Base-by-base conservation (phyloP, 2,329 filamentous ascomycete species). In the Ophiostoma sp. region DNA sequence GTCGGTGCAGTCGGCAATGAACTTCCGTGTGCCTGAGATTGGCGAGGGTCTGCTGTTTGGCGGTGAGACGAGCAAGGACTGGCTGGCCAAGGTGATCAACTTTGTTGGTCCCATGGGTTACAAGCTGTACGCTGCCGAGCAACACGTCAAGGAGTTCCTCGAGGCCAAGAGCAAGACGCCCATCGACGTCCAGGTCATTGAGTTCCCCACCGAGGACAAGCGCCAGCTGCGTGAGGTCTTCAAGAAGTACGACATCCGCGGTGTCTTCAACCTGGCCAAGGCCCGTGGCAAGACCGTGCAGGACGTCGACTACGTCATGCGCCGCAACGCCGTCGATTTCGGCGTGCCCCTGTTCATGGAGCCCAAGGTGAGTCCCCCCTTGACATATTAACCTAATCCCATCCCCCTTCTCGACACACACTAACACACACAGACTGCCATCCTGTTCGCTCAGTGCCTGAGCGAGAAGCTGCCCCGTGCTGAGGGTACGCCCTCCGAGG, bases 301-400 rank as follows among this genome's bases (percentile, higher is more conserved):
- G 75, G 96, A 99, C 81, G 93, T 97, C 80, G 95, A 99, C 86
- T 99, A 99, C 80, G 94, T 99, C 73, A 98, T 98, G 95, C 90
- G 96, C 80, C 90, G 96, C 81, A 99, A 99, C 81, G 96, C 96
- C 36, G 96, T 99, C 73, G 96, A 99, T 85, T 99, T 99, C 82
- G 95, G 95, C 78, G 94, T 98, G 42, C 96, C 96, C 68, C 87
- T 99, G 73, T 98, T 99, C 83, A 98, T 98, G 95, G 95, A 98
- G 86, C 94, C 95, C 72, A 95, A 96, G 91, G 94, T 97, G 86
- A 82, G 8, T 77, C 57, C 1, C 28, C 33, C 45, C 28, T 12
- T 63, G 22, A 17, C 45, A 39, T 36, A 11, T 52, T 19, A 2
- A 9, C 0, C n/a, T 2, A 6, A 5, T 19, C 9, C 9, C 8